These are phyloP conservation scores for Tulasnella sp. DNA, from an alignment of 768 basidiomycete species.

Conservation along the genomic window DNA sequence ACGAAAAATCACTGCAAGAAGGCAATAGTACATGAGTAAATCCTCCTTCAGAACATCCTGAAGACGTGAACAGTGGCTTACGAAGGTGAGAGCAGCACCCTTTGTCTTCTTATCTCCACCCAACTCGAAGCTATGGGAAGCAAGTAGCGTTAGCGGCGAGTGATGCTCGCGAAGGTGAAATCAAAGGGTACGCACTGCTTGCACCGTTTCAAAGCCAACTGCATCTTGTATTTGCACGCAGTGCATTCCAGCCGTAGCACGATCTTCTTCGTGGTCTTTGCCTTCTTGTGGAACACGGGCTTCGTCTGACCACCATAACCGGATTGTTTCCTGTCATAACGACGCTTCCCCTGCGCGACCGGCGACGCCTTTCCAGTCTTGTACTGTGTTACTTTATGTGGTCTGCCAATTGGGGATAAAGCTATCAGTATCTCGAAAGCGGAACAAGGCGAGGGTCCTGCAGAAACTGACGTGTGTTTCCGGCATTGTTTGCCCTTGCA, in stretches of 20 bases:
- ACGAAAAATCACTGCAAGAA: no score
- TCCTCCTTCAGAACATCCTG: no score
- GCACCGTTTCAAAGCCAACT: slow-evolving; percentile 93
- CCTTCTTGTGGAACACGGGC: slow-evolving; percentile 99
- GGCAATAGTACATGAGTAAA: no score
- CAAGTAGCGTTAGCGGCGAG: not conserved
- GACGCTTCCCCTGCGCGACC: slow-evolving; percentile 98
- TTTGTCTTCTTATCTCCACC: slow-evolving; percentile 99
- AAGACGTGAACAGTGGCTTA: no score
- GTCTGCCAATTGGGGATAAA: slow-evolving; percentile 37
- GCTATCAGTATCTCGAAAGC: not conserved
- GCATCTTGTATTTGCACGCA: slow-evolving; percentile 97
- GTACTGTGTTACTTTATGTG: slow-evolving; percentile 99
- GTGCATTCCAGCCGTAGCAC: slow-evolving; percentile 97
- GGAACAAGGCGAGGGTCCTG: not conserved
- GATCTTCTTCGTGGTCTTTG: slow-evolving; percentile 99
- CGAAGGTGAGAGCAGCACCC: slow-evolving; percentile 91
- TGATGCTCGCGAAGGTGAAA: not conserved
- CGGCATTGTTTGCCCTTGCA: slow-evolving; percentile 96
- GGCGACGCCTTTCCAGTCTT: slow-evolving; percentile 99
- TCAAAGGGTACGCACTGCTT: slow-evolving; percentile 69
- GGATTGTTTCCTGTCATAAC: slow-evolving; percentile 98
- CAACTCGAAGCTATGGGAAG: slow-evolving; percentile 73
- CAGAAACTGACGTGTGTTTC: slow-evolving; percentile 79
- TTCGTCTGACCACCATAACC: slow-evolving; percentile 99